Base-by-base conservation (phyloP, 177 flowering plant species). In the Vitis hybrid region DNA sequence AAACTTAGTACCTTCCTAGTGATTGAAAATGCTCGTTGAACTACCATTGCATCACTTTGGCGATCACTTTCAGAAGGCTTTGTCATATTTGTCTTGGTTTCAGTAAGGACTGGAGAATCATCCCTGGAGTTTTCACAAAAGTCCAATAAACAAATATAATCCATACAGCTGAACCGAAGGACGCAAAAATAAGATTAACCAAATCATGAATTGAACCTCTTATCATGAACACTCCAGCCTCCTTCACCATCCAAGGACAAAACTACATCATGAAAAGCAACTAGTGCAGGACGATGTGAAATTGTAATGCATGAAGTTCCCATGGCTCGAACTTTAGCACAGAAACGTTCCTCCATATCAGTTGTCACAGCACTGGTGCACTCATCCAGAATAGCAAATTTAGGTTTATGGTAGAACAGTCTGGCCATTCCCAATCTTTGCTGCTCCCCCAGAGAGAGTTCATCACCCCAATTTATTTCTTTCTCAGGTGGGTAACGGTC, bases 291-390 rank as follows among this genome's bases (percentile, higher is more conserved):
- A 45, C 99, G 91, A 77, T 96, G 99, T 60, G 99, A 96, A 75
- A 96, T 96, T 13, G 99, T 94, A 67, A 96, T 96, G 79, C 99
- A 96, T 33, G 98, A 92, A 58, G 99, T 96, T 70, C 99, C 99
- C 98, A 96, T 94, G 16, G 95, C 99, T 74, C 93, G 81, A 74
- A 96, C 99, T 81, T 94, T 90, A 48, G 91, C 83, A 84, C 98
- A 94, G 73, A 96, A 96, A 14, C 99, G 90, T 76, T 92, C 99
- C 76, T 96, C 99, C 99, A 96, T 94, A 82, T 94, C 99, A 77
- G 94, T 96, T 62, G 99, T 94, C 66, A 96, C 99, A 76, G 99
- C 99, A 83, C 99, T 96, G 10, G 99, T 96, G 77, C 99, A 96
- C 73, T 96, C 99, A 73, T 96, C 99, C 73, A 96, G 94, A 80